phyloP scores from a whole-genome alignment of 345 rosid genomes.

The Corchorus capsularis region DNA sequence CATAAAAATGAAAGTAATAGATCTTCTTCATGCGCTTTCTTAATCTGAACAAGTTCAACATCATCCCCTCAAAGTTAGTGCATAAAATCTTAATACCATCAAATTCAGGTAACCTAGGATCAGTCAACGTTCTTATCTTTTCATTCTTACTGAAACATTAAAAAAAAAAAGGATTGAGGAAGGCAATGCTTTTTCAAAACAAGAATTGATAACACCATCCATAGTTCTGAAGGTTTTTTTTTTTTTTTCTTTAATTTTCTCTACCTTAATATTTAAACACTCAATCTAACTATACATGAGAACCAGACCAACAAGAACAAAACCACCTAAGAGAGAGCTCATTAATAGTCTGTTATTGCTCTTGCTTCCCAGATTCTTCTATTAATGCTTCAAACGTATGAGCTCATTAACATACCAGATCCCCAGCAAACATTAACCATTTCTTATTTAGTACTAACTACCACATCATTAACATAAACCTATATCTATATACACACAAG shows the following conservation, averaged over 20 bases:
- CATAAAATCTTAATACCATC: not conserved
- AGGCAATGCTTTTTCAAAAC: not conserved
- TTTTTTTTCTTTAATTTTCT: slow-evolving; percentile 5
- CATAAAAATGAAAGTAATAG: not conserved
- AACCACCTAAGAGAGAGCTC: not conserved
- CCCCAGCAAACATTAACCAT: slow-evolving; percentile 2
- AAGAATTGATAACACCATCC: not conserved
- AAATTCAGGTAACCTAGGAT: not conserved
- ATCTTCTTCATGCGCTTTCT: not conserved
- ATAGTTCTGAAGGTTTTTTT: not conserved
- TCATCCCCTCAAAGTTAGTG: not conserved
- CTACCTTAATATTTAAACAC: not conserved
- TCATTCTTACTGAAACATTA: not conserved
- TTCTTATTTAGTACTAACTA: not conserved
- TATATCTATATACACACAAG: not conserved
- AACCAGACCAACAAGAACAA: not conserved
- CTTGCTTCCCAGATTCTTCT: not conserved
- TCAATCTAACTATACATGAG: not conserved
- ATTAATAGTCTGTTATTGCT: not conserved
- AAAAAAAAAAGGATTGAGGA: not conserved
- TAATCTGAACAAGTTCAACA: not conserved
- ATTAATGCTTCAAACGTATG: not conserved
- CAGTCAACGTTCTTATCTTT: not conserved
- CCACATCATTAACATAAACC: not conserved
- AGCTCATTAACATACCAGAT: not conserved